Conservation (phyloP, 768 basidiomycete species). For the Rhodotorula graminis region DNA sequence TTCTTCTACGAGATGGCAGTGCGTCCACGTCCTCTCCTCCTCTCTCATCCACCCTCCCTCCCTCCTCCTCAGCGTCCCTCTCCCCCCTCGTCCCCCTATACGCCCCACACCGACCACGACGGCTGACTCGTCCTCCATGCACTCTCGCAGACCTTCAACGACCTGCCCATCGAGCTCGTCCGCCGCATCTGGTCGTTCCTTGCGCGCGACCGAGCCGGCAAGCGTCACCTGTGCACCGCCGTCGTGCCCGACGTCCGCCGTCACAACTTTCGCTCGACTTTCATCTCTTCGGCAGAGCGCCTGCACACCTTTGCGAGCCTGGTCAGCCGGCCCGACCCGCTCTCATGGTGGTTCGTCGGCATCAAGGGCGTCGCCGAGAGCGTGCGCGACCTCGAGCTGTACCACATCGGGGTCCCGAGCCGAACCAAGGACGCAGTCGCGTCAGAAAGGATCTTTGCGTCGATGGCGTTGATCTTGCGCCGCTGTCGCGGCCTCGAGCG, state of each 20-base stretch:
- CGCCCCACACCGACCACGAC: too few species aligned
- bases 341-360: too few species aligned
- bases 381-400: not conserved
- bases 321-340: not conserved
- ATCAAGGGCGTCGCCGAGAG: not conserved
- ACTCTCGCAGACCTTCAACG: not conserved
- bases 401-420: not conserved
- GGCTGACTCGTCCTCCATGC: too few species aligned
- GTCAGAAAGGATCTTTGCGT: not conserved
- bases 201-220: not conserved
- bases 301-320: not conserved
- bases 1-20: too few species aligned
- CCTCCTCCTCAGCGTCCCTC: too few species aligned
- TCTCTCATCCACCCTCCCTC: too few species aligned
- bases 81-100: too few species aligned
- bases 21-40: too few species aligned
- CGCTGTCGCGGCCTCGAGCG: accelerated
- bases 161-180: constrained; percentile 2
- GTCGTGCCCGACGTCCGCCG: not conserved
- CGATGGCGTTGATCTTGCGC: not conserved
- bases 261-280: not conserved
- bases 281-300: accelerated
- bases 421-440: too few species aligned
- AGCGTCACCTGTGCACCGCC: not conserved
- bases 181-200: not conserved